phyloP scores from a whole-genome alignment of 352 stramenopile species.

The Phytophthora europaea region DNA sequence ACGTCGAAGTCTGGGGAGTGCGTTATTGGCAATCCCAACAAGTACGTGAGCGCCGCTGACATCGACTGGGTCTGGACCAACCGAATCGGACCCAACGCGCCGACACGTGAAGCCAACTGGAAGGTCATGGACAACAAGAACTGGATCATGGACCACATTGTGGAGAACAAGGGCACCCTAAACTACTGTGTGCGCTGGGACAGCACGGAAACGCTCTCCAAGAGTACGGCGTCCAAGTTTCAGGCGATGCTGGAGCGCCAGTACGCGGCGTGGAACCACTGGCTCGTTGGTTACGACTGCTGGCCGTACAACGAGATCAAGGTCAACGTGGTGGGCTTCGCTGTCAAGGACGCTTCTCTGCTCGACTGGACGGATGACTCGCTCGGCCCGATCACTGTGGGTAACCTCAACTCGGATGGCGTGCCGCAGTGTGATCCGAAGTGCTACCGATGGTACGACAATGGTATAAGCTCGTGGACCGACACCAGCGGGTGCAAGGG shows the following conservation, averaged over 20 bases:
- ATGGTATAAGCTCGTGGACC: slow-evolving; percentile 5
- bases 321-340: slow-evolving; percentile 14
- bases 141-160: slow-evolving; percentile 47
- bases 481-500: slow-evolving; percentile 37
- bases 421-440: slow-evolving; percentile 34
- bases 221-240: slow-evolving; percentile 44
- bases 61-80: slow-evolving; percentile 26
- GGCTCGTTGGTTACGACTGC: slow-evolving; percentile 30
- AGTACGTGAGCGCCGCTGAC: slow-evolving; percentile 23
- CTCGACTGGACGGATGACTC: slow-evolving; percentile 16
- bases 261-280: slow-evolving; percentile 47
- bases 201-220: slow-evolving; percentile 33
- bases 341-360: slow-evolving; percentile 11
- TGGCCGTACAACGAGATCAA: slow-evolving; percentile 21
- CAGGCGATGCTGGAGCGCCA: slow-evolving; percentile 39
- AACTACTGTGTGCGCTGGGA: slow-evolving; percentile 52
- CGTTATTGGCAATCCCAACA: slow-evolving; percentile 21
- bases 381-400: slow-evolving; percentile 28
- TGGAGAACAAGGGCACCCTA: slow-evolving; percentile 44
- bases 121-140: slow-evolving; percentile 32
- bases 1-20: slow-evolving; percentile 20
- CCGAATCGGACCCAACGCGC: slow-evolving; percentile 16
- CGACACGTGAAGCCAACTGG: not conserved
- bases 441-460: slow-evolving; percentile 43
- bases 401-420: slow-evolving; percentile 28